phyloP scores from a whole-genome alignment of 345 rosid species.

The Diplotaxis tenuifolia region DNA sequence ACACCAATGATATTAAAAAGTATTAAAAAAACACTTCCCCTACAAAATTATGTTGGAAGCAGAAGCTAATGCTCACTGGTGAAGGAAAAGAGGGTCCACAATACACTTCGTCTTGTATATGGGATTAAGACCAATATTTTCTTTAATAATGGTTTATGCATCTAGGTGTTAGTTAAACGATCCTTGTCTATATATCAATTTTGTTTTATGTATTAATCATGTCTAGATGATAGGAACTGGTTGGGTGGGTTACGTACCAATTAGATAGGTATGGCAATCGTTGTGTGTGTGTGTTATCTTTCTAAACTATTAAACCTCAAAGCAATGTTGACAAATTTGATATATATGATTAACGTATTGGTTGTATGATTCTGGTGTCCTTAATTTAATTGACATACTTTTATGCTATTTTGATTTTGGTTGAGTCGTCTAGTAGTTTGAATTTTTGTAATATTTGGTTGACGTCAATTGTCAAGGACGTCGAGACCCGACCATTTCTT shows the following conservation, averaged over 20 bases:
- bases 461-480: not conserved
- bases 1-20: not conserved
- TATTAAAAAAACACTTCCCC: not conserved
- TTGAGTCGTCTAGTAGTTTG: not conserved
- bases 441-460: not conserved
- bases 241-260: not conserved
- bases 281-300: not conserved
- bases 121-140: not conserved
- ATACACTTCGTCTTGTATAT: not conserved
- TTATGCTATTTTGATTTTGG: not conserved
- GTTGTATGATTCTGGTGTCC: not conserved
- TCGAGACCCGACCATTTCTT: no score
- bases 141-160: not conserved
- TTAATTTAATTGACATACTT: not conserved
- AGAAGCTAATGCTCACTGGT: conserved; percentile 4
- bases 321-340: not conserved
- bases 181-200: not conserved
- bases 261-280: not conserved
- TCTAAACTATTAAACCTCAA: not conserved
- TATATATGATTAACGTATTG: not conserved
- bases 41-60: not conserved
- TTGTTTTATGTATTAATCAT: not conserved
- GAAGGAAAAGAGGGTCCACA: conserved; percentile 1
- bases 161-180: conserved; percentile 5
- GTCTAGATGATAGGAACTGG: not conserved